A percentile compares a stretch with the other conserved stretches of the same genome.
phyloP scores from a whole-genome alignment of 2,329 filamentous ascomycete genomes.

The Phyllosticta citriasiana region DNA sequence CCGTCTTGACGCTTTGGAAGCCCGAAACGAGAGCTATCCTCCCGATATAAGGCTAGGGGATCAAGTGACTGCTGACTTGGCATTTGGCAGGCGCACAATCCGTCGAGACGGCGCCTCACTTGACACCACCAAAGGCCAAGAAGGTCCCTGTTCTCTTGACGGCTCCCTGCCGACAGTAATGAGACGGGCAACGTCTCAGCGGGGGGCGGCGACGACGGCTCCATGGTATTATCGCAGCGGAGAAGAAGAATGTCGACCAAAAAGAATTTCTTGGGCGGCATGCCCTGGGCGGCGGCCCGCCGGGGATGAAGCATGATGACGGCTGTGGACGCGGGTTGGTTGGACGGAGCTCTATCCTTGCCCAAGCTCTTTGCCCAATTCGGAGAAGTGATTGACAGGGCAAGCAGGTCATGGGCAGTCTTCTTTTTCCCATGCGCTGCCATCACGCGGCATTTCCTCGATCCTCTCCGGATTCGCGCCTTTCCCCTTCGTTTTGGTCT shows the following conservation, averaged over 20 bases:
- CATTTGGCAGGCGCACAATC: background rate
- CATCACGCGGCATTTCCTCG: background rate
- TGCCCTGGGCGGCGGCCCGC: background rate
- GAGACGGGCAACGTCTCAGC: background rate
- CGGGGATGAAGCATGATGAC: background rate
- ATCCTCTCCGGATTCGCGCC: background rate
- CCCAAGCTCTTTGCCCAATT: constrained; percentile 5
- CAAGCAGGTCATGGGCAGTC: background rate
- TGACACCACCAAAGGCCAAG: background rate
- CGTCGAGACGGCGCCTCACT: background rate
- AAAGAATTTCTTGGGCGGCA: background rate
- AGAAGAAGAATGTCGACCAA: background rate
- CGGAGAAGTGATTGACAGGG: constrained; percentile 1
- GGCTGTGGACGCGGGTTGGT: background rate
- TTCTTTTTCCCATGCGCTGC: background rate
- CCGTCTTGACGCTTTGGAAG: background rate
- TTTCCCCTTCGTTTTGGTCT: background rate
- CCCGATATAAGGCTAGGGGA: background rate
- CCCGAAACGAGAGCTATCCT: background rate
- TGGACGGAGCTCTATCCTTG: background rate
- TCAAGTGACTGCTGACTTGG: background rate
- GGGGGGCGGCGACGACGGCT: background rate
- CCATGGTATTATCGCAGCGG: background rate
- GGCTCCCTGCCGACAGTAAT: background rate
- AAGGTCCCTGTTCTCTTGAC: background rate